Evolutionary conservation across 2,329 filamentous ascomycete genomes (phyloP).

Genomic region (Metarhizium rileyi): DNA sequence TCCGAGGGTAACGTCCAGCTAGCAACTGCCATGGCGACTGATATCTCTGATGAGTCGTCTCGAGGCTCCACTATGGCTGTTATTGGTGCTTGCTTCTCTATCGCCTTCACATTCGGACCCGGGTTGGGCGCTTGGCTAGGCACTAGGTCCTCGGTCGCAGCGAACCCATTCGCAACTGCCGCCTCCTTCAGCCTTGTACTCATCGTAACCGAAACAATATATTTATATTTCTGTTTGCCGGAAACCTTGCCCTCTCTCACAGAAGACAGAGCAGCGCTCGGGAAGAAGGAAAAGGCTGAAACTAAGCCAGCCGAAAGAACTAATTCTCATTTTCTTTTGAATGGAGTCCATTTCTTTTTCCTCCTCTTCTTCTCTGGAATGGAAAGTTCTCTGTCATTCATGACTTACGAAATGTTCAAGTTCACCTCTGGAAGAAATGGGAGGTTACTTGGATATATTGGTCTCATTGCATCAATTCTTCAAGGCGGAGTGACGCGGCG

Average conservation of each 20-base stretch:
- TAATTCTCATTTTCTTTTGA: constrained; percentile 76
- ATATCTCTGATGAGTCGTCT: constrained; percentile 79
- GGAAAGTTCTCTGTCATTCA: constrained; percentile 95
- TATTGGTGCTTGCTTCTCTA: constrained; percentile 91
- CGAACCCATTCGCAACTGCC: constrained; percentile 89
- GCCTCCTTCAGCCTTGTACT: constrained; percentile 79
- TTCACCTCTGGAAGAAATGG: constrained; percentile 76
- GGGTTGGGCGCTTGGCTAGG: constrained; percentile 82
- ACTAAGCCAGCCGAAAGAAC: constrained; percentile 42
- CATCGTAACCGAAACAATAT: constrained; percentile 78
- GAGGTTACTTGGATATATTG: constrained; percentile 79
- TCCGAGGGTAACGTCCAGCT: constrained; percentile 97
- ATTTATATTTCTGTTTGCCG: constrained; percentile 74
- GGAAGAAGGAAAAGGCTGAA: constrained; percentile 16
- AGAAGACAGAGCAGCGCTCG: constrained; percentile 17
- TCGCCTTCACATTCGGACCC: constrained; percentile 94
- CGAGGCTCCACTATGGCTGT: constrained; percentile 91
- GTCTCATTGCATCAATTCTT: constrained; percentile 81
- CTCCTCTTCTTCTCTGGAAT: constrained; percentile 96
- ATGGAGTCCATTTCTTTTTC: constrained; percentile 79
- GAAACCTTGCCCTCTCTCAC: constrained; percentile 67
- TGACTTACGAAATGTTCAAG: constrained; percentile 89
- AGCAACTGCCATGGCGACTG: constrained; percentile 90
- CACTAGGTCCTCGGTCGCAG: constrained; percentile 64
- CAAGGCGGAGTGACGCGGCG: constrained; percentile 87